phyloP scores from a whole-genome alignment of 2,329 filamentous ascomycete genomes.

The Stylonectria norvegica region DNA sequence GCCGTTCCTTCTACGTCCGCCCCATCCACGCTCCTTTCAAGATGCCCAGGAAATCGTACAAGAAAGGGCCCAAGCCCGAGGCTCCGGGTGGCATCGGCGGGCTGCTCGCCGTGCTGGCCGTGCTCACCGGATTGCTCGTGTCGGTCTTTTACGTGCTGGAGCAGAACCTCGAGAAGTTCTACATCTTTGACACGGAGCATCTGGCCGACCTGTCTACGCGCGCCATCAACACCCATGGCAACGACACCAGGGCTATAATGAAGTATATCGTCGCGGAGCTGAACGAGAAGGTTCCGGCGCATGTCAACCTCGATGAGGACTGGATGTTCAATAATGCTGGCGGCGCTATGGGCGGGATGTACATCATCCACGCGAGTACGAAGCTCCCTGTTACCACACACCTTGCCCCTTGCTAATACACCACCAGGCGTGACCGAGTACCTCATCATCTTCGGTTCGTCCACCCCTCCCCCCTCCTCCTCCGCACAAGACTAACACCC shows the following conservation, averaged over 20 bases:
- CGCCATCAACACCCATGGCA: constrained; percentile 66
- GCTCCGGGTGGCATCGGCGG: constrained; percentile 29
- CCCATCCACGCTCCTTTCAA: constrained; percentile 5
- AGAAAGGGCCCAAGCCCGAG: constrained; percentile 4
- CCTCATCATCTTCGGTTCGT: constrained; percentile 73
- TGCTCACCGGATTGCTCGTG: constrained; percentile 53
- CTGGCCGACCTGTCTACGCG: constrained; percentile 66
- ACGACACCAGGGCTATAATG: constrained; percentile 69
- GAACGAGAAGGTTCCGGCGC: constrained; percentile 42
- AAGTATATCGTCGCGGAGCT: constrained; percentile 68
- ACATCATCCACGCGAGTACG: constrained; percentile 80
- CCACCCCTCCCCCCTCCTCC: background rate
- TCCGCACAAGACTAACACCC: constrained; percentile 4
- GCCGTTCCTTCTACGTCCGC: background rate
- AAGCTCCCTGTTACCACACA: background rate
- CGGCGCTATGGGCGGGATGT: constrained; percentile 89
- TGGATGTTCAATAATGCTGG: constrained; percentile 94
- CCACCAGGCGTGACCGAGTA: constrained; percentile 73
- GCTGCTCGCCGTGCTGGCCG: constrained; percentile 48
- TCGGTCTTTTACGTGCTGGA: constrained; percentile 55
- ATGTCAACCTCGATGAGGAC: constrained; percentile 70
- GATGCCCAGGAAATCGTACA: constrained; percentile 11
- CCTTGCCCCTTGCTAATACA: background rate
- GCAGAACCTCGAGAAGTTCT: constrained; percentile 61
- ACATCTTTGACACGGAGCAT: constrained; percentile 69